Base-by-base conservation (phyloP, 148 eudicot species). In the Selenicereus undatus region DNA sequence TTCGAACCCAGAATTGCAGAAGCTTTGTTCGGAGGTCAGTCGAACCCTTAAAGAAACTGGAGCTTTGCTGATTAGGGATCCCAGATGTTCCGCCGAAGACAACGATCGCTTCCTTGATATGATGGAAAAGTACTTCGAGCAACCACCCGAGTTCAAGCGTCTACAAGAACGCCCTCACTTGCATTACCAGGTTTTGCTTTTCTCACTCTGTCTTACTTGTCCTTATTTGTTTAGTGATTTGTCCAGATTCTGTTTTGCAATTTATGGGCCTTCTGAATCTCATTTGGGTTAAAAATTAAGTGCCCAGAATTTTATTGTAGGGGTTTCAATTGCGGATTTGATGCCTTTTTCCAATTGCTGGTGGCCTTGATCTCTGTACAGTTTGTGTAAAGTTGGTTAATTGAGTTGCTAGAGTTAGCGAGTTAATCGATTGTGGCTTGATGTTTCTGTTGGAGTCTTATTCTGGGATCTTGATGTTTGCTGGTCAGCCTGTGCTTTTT, bases 101-200 rank as follows among this genome's bases (percentile, higher is more conserved):
- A 95, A 93, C 50, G 97, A 95, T 85, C 90, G 88, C 3, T 93
- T 96, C 82, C 81, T 96, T 11, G 97, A 96, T 80, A 96, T 96
- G 99, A 93, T 96, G 98, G 98, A 96, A 76, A 89, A 79, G 39
- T 96, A 93, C 78, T 96, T 96, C 79, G 81, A 92, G 54, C 85
- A 83, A 56, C 94, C 99, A 1, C 29, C 48, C 0, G 89, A 93
- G 20, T 87, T 90, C 72, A 93, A 96, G 83, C 91, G 90, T 27
- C 84, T 84, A 2, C 99, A 96, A 71, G 99, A 96, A 64, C 97
- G 99, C 3, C 95, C 94, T 48, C 86, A 92, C 20, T 87, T 96
- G 77, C 99, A 96, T 81, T 96, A 96, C 66, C 99, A 93, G 97
- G 98, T 92, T 71, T 11, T 7, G 9, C 0, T 45, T 29, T 50